phyloP scores from a whole-genome alignment of 176 grass and related monocot species.

The Ampelocalamus luodianensis region DNA sequence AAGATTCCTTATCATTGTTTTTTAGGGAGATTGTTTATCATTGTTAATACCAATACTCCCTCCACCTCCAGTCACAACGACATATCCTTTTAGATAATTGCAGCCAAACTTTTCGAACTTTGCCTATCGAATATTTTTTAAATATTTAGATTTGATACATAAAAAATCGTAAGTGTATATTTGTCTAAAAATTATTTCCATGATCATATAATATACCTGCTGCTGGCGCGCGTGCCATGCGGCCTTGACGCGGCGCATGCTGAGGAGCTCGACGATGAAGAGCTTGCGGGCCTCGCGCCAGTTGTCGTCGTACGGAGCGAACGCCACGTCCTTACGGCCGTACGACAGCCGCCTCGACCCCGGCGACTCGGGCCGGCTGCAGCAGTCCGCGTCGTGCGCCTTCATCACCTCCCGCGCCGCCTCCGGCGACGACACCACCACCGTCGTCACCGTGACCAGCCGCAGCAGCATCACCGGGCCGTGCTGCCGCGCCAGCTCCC shows the following conservation, averaged over 20 bases:
- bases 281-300: slow-evolving; percentile 63
- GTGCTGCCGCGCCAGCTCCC: slow-evolving; percentile 38
- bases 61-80: too few species aligned
- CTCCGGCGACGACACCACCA: slow-evolving; percentile 58
- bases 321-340: slow-evolving; percentile 41
- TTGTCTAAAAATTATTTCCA: too few species aligned
- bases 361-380: slow-evolving; percentile 31
- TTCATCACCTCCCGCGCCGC: slow-evolving; percentile 61
- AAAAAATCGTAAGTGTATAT: too few species aligned
- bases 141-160: too few species aligned
- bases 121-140: too few species aligned
- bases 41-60: too few species aligned
- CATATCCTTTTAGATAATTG: too few species aligned
- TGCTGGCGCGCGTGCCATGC: not conserved
- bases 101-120: too few species aligned
- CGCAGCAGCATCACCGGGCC: slow-evolving; percentile 54
- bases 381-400: slow-evolving; percentile 53
- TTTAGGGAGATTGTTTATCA: too few species aligned
- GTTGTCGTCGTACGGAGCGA: slow-evolving; percentile 47
- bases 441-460: slow-evolving; percentile 47
- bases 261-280: slow-evolving; percentile 49
- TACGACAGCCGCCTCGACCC: slow-evolving; percentile 37
- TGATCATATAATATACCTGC: not conserved
- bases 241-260: slow-evolving; percentile 47
- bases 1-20: too few species aligned